These are phyloP conservation scores for Saccharomyces hybrid DNA, from an alignment of 1,139 yeast genomes.

Conservation along the genomic window DNA sequence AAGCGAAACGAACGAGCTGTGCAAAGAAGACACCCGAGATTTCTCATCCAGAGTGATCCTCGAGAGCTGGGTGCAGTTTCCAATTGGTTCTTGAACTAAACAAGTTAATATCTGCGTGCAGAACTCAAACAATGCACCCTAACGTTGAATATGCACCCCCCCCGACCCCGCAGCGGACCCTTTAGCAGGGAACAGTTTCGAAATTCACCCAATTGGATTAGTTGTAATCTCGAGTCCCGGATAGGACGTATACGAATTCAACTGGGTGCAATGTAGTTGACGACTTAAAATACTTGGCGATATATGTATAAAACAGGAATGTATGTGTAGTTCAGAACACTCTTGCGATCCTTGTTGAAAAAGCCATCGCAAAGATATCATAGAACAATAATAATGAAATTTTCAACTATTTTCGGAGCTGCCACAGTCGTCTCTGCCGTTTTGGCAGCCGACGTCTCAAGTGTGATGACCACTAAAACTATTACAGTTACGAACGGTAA, in stretches of 20 bases:
- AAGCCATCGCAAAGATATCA: not conserved
- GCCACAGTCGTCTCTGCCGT: not conserved
- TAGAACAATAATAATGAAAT: not conserved
- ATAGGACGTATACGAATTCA: not conserved
- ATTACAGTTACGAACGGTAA: constrained; percentile 5
- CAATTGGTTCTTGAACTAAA: not conserved
- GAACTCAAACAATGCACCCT: not conserved
- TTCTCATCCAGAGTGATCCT: not conserved
- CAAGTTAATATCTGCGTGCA: not conserved
- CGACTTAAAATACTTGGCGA: not conserved
- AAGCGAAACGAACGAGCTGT: not conserved
- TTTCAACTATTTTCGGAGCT: not conserved
- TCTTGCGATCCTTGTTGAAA: not conserved
- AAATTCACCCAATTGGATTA: not conserved
- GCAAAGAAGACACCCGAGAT: not conserved
- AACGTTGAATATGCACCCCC: not conserved
- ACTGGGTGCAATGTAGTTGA: not conserved
- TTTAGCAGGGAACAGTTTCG: not conserved
- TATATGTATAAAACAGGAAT: not conserved
- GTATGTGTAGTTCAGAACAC: not conserved
- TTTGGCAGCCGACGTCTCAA: not conserved
- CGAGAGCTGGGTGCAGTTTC: not conserved
- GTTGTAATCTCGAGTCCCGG: not conserved
- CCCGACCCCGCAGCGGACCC: not conserved
- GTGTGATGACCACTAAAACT: constrained; percentile 3